Evolutionary conservation across 176 grass and related monocot genomes (phyloP), one percentile per base, ranked within the genome.

Genomic region (Areca catechu): DNA sequence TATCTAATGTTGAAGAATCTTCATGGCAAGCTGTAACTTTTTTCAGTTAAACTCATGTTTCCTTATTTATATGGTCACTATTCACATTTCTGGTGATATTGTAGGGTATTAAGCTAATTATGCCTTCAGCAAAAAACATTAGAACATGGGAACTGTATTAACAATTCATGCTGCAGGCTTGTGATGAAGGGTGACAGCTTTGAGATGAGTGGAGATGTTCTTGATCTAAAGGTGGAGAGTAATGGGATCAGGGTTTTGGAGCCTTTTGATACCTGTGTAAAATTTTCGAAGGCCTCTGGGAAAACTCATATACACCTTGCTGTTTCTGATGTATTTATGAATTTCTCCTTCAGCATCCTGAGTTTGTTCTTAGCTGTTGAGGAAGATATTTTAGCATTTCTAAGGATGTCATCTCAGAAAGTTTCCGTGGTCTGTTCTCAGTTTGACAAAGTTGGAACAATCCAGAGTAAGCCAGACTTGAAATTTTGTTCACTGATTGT

Each of bases 291-390:
- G 34, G 50, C 57, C 19, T 87, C 83, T 77, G 92, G 86, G 34
- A 90, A 81, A 72, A 96, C 83, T 82, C 87, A 81, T 73, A 71
- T 96, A 49, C 75, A 90, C 70, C 65, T 90, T 60, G 61, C 85
- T 62, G 69, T 96, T 67, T 96, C 92, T 68, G 83, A 90, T 57
- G 80, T 96, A 76, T 81, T 82, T 82, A 88, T 96, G 86, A 96
- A 96, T 75, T 96, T 90, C 63, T 90, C 92, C 57, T 96, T 96
- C 21, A 96, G 92, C 73, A 96, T 96, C 63, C 80, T 96, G 55
- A 96, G 74, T 71, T 69, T 96, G n/a, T 79, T 96, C 65, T 71
- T 90, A 79, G 83, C 83, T 72, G 77, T 96, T 16, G 80, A 96
- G 80, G 86, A 96, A 84, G 92, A 96, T 78, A 96, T 96, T 78